Evolutionary conservation across 2,329 filamentous ascomycete genomes (phyloP).

Genomic region (Diaporthe velutina): DNA sequence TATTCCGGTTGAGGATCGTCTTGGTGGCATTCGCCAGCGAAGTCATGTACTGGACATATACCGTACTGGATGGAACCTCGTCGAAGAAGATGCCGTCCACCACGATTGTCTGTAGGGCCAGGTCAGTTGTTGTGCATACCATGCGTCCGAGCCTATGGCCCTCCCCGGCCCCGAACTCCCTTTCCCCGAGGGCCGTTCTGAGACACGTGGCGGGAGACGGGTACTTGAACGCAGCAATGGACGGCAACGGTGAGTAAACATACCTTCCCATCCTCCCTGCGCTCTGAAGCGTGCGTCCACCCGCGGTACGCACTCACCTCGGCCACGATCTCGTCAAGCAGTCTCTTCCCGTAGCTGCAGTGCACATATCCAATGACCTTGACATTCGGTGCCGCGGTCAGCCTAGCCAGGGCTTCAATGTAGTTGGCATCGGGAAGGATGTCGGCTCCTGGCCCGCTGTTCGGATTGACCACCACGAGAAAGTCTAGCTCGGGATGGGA

Average conservation of each 20-base stretch:
- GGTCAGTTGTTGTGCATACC: background rate
- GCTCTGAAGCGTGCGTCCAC: conserved; percentile 51
- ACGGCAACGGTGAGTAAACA: background rate
- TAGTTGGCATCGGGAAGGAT: conserved; percentile 48
- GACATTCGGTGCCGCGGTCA: conserved; percentile 45
- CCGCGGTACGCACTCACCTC: conserved; percentile 60
- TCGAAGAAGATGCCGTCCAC: conserved; percentile 64
- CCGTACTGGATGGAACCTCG: conserved; percentile 54
- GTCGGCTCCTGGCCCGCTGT: conserved; percentile 47
- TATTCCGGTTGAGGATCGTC: conserved; percentile 38
- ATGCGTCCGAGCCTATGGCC: background rate
- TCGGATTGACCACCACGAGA: conserved; percentile 49
- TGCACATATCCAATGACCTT: conserved; percentile 49
- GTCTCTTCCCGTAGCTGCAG: conserved; percentile 47
- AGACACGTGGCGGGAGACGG: background rate
- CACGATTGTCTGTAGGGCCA: conserved; percentile 46
- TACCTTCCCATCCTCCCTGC: conserved; percentile 36
- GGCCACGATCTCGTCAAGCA: conserved; percentile 41
- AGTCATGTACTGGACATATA: conserved; percentile 43
- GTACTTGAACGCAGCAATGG: background rate
- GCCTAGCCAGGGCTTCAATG: conserved; percentile 42
- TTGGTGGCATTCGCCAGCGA: conserved; percentile 40
- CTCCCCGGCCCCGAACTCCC: background rate
- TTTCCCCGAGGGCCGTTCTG: background rate
- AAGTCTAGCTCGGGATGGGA: conserved; percentile 45